Evolutionary conservation across 805 yeast genomes (phyloP).

Genomic region (Candida namnaoensis): DNA sequence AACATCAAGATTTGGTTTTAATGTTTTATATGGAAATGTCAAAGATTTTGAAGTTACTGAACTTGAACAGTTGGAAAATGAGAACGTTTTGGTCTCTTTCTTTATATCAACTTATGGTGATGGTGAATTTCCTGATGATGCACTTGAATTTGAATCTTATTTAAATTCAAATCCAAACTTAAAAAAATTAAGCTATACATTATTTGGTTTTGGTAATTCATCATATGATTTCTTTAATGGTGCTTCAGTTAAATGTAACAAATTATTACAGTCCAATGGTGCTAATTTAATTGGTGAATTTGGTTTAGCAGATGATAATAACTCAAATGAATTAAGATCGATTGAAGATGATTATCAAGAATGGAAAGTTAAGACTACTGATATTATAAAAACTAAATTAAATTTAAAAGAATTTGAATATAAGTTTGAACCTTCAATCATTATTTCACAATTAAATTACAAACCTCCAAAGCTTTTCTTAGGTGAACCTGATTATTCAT

Average conservation of each 20-base stretch:
- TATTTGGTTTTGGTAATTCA: slow-evolving; percentile 91
- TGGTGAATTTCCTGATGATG: slow-evolving; percentile 96
- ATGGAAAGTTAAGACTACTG: slow-evolving; percentile 82
- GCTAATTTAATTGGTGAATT: slow-evolving; percentile 64
- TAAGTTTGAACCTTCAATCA: slow-evolving; percentile 62
- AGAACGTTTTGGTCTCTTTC: slow-evolving; percentile 61
- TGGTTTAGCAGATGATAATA: slow-evolving; percentile 82
- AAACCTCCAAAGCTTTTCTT: slow-evolving; percentile 38
- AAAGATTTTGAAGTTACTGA: slow-evolving; percentile 83
- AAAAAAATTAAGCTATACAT: slow-evolving; percentile 51
- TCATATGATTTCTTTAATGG: slow-evolving; percentile 90
- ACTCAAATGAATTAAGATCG: slow-evolving; percentile 69
- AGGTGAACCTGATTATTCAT: slow-evolving; percentile 65
- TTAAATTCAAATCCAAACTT: slow-evolving; percentile 47
- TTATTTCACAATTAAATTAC: slow-evolving; percentile 28
- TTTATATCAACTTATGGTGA: slow-evolving; percentile 94
- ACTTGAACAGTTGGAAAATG: slow-evolving; percentile 60
- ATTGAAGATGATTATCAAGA: slow-evolving; percentile 91
- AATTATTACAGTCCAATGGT: slow-evolving; percentile 48
- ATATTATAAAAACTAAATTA: slow-evolving; percentile 51
- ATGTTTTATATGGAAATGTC: slow-evolving; percentile 52
- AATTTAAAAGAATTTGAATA: slow-evolving; percentile 74
- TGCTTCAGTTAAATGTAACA: slow-evolving; percentile 55
- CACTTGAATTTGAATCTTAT: slow-evolving; percentile 65
- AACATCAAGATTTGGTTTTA: slow-evolving; percentile 62